Conservation (phyloP, 345 rosid species). For the Eucalyptus erythrocorys region DNA sequence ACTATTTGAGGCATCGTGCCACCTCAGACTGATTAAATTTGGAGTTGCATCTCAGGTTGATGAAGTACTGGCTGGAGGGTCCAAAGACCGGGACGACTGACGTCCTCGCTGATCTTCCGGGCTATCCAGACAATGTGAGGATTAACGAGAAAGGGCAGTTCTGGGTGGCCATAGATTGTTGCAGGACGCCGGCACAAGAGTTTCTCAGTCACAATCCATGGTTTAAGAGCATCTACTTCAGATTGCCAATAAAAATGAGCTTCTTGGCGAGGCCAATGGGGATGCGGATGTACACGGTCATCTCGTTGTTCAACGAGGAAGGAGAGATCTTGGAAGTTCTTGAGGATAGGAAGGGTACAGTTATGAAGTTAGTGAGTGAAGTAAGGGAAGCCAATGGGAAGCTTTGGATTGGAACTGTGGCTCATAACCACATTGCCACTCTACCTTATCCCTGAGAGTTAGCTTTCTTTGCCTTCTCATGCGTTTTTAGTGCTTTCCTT, state of each 20-base stretch:
- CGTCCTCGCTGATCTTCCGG: constrained; percentile 59
- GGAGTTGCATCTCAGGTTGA: constrained; percentile 25
- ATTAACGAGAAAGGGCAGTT: constrained; percentile 66
- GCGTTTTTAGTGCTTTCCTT: neutral
- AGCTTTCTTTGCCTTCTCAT: neutral
- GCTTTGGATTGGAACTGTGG: constrained; percentile 97
- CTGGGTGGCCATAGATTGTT: constrained; percentile 98
- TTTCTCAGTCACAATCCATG: constrained; percentile 66
- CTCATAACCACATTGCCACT: constrained; percentile 90
- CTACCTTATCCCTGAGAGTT: constrained; percentile 40
- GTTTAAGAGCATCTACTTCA: constrained; percentile 65
- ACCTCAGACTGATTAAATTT: neutral
- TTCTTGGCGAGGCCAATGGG: constrained; percentile 69
- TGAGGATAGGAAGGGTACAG: constrained; percentile 75
- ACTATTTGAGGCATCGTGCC: neutral
- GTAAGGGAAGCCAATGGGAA: constrained; percentile 78
- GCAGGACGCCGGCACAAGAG: constrained; percentile 79
- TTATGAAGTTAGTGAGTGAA: constrained; percentile 91
- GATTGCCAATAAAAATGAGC: constrained; percentile 61
- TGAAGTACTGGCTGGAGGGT: constrained; percentile 93
- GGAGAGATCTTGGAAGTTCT: constrained; percentile 75
- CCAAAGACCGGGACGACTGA: constrained; percentile 30
- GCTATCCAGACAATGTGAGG: constrained; percentile 95
- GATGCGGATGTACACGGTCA: constrained; percentile 87
- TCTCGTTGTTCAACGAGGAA: constrained; percentile 43